Conservation (phyloP, 371 early-diverging fungal genomes). For the Umbelopsis sp. region DNA sequence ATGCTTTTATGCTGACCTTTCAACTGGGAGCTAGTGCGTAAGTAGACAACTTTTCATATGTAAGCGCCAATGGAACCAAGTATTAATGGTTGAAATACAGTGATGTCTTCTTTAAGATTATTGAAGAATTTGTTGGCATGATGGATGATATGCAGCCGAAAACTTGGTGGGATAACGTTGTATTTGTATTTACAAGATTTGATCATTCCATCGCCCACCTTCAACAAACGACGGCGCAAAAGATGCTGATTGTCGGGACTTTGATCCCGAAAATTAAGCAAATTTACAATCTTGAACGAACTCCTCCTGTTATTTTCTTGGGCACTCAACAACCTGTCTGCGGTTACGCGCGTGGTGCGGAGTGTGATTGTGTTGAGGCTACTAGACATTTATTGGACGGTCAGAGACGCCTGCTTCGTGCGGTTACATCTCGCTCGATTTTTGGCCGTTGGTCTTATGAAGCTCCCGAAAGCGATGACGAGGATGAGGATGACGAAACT, state of each 20-base stretch:
- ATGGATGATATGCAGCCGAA: conserved; percentile 45
- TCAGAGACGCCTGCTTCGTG: conserved; percentile 1
- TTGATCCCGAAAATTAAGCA: conserved; percentile 28
- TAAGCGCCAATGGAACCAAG: background rate
- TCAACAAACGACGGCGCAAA: conserved; percentile 24
- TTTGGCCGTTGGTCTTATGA: conserved; percentile 2
- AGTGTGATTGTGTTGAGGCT: conserved; percentile 9
- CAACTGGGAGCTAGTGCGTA: conserved; percentile 45
- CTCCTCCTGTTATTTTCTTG: conserved; percentile 35
- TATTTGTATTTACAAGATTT: conserved; percentile 56
- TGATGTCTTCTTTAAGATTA: conserved; percentile 40
- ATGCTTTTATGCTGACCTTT: conserved; percentile 54
- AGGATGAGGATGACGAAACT: background rate
- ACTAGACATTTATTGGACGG: conserved; percentile 11
- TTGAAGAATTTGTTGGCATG: conserved; percentile 47
- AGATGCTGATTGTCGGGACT: conserved; percentile 26
- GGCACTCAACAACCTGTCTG: conserved; percentile 18
- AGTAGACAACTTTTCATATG: background rate
- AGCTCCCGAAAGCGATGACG: conserved; percentile 3
- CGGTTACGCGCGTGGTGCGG: background rate
- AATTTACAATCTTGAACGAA: conserved; percentile 22
- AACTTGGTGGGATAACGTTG: conserved; percentile 54
- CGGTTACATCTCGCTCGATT: background rate
- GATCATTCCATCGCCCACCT: conserved; percentile 37
- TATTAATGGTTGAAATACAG: conserved; percentile 3